Conservation (phyloP, 176 grass and related monocot genomes). For the Eleusine indica region DNA sequence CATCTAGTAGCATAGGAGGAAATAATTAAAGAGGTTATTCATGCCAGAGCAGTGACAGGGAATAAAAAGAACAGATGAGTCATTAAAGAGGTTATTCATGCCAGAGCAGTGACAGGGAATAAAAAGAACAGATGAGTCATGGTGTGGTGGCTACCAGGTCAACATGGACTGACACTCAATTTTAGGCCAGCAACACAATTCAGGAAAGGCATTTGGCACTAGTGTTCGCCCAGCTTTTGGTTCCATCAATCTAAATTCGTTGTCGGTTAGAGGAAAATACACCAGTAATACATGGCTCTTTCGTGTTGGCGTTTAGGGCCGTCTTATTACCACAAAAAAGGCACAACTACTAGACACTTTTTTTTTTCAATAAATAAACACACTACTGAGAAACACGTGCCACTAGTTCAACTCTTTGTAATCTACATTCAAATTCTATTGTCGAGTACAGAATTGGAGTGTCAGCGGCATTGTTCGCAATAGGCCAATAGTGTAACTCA, state of each 20-base stretch:
- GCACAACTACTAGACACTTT: background rate
- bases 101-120: background rate
- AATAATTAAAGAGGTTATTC: background rate
- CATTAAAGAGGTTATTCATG: constrained; percentile 4
- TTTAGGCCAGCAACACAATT: background rate
- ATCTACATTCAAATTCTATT: constrained; percentile 4
- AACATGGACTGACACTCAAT: background rate
- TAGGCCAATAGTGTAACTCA: background rate
- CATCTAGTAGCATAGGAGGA: background rate
- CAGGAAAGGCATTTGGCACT: background rate
- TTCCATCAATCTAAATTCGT: background rate
- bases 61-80: background rate
- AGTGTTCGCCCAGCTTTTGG: background rate
- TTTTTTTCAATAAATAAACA: background rate
- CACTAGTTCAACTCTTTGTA: background rate
- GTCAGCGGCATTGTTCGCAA: background rate
- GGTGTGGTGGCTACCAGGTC: background rate
- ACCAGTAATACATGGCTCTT: background rate
- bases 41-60: background rate
- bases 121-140: background rate
- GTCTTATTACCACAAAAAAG: background rate
- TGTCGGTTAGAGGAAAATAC: background rate
- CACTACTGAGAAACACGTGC: constrained; percentile 1
- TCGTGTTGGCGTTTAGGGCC: background rate
- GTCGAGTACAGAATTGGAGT: background rate